Conservation (phyloP, 441 rosid species). For the Sinapis alba region DNA sequence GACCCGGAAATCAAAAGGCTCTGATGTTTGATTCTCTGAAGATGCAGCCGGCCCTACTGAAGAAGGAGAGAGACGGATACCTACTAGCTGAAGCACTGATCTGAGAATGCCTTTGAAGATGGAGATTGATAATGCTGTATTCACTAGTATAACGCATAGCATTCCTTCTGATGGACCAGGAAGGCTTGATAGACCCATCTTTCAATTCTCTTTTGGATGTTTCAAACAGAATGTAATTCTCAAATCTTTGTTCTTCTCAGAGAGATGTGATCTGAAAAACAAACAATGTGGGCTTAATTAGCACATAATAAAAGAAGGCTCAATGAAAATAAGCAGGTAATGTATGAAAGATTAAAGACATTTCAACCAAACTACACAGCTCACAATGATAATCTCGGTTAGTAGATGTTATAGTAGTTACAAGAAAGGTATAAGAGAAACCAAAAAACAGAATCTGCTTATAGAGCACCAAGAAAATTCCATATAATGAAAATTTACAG, state of each 20-base stretch:
- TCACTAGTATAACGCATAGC: slow-evolving; percentile 71
- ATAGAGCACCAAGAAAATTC: too few species aligned
- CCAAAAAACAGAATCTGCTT: neutral
- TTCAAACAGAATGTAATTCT: neutral
- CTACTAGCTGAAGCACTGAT: slow-evolving; percentile 68
- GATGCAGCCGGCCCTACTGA: slow-evolving; percentile 35
- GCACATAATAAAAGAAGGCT: slow-evolving; percentile 10
- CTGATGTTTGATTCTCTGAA: slow-evolving; percentile 40
- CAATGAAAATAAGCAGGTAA: neutral
- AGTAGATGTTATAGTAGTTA: neutral
- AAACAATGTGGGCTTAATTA: slow-evolving; percentile 9
- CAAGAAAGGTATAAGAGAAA: neutral
- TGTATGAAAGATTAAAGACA: neutral
- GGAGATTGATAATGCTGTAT: slow-evolving; percentile 82
- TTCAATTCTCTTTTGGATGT: slow-evolving; percentile 6
- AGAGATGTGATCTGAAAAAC: slow-evolving; percentile 35
- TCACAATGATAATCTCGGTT: neutral
- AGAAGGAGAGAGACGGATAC: slow-evolving; percentile 55
- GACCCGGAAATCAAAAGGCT: slow-evolving; percentile 46
- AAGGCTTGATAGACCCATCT: slow-evolving; percentile 87
- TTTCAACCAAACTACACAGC: neutral
- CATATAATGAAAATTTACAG: too few species aligned
- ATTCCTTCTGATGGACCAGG: slow-evolving; percentile 98
- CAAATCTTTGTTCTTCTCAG: slow-evolving; percentile 9
- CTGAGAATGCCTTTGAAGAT: slow-evolving; percentile 71